Conservation (phyloP, 495 filamentous ascomycete genomes). For the Achaetomiella virescens region DNA sequence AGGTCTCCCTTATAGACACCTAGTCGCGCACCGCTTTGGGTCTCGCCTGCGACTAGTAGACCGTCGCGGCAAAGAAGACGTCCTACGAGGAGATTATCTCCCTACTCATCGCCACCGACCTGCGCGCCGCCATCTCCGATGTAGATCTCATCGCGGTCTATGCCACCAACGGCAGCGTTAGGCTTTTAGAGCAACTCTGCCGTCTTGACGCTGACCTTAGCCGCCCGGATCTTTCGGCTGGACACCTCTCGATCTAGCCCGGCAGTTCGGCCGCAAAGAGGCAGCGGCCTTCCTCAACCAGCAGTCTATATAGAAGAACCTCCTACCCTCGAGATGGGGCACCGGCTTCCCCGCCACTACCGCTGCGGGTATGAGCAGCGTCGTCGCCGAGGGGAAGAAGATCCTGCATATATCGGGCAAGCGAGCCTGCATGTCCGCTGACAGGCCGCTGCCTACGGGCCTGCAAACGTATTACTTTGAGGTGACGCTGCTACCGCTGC, state of each 20-base stretch:
- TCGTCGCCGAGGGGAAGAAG: slow-evolving; percentile 6
- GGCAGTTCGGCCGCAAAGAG: slow-evolving; percentile 4
- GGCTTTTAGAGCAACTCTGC: slow-evolving; percentile 15
- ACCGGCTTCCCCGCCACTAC: slow-evolving; percentile 2
- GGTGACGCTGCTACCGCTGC: slow-evolving; percentile 1
- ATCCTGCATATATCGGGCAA: slow-evolving; percentile 4
- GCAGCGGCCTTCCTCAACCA: slow-evolving; percentile 17
- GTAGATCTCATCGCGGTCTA: slow-evolving; percentile 16
- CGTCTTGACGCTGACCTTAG: slow-evolving; percentile 12
- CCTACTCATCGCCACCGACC: slow-evolving; percentile 13
- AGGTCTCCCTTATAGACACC: slow-evolving; percentile 6
- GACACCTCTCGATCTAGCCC: slow-evolving; percentile 22
- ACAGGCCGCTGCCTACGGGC: slow-evolving; percentile 21
- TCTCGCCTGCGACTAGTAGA: slow-evolving; percentile 23
- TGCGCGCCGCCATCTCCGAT: slow-evolving; percentile 9
- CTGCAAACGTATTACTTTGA: slow-evolving; percentile 26
- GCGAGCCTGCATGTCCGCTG: slow-evolving; percentile 14
- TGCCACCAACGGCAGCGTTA: slow-evolving; percentile 19
- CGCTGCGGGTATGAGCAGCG: not conserved
- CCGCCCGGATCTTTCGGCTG: slow-evolving; percentile 22
- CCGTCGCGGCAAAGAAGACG: slow-evolving; percentile 1
- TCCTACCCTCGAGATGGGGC: slow-evolving; percentile 20
- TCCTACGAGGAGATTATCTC: slow-evolving; percentile 17
- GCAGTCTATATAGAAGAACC: slow-evolving; percentile 16
- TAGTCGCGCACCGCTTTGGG: slow-evolving; percentile 10